Evolutionary conservation across 2,329 filamentous ascomycete genomes (phyloP), one percentile per base, ranked within the genome.

Genomic region (Venturia aucupariae): DNA sequence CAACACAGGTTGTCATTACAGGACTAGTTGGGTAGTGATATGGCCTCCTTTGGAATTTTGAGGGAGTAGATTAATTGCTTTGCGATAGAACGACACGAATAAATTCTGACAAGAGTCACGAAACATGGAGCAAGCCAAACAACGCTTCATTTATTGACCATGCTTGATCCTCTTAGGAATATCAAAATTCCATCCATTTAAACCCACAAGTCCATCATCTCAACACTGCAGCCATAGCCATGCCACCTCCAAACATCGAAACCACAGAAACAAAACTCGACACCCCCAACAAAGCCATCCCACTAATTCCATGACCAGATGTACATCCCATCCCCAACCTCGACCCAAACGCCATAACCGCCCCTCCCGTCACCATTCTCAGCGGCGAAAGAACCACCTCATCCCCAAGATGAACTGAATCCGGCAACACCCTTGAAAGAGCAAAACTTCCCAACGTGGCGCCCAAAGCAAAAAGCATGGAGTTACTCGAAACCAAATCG

Each of bases 221-320:
- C 24, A 62, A 8, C n/a, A 48, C 10, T n/a, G 27, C 27, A 39
- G 39, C 60, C 27, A 27, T 32, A n/a, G 6, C 32, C 61, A 80
- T 75, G 1, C 84, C 86, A 0, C 79, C 79, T 0, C 71, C 79
- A 75, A 89, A 88, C 68, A 85, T 81, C 5, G 80, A 75, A 2
- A 73, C 80, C 30, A 88, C 84, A 0, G 84, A 86, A 15, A 89
- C 72, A 64, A 88, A 78, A 69, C 86, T 89, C 11, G 85, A 82
- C 4, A 82, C 74, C 0, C 82, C 85, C 61, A 89, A 75, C 66
- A 86, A 75, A n/a, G 83, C 82, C 70, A 89, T 80, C 0, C 87
- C 87, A 65, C 83, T 87, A 67, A 90, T 85, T 0, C 87, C 87
- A 71, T 90, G 87, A 0, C 87, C 86, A 5, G 84, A 86, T 0